A percentile compares a stretch with the other conserved stretches of the same genome.
Conservation (phyloP, 2,329 filamentous ascomycete genomes). For the Pseudogymnoascus sp. region DNA sequence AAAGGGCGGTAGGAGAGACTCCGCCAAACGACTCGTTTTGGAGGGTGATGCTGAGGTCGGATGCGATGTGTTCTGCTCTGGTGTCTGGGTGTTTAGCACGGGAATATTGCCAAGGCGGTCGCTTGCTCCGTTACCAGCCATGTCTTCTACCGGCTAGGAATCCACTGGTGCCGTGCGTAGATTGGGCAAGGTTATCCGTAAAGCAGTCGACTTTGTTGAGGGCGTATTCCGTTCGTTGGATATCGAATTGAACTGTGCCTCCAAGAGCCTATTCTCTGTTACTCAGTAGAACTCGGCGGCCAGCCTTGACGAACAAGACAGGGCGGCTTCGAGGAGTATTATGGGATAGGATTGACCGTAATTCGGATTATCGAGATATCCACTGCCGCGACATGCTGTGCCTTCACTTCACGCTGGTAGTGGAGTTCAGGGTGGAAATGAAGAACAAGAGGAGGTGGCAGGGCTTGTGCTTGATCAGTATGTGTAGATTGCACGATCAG, state of each 20-base stretch:
- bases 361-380: conserved; percentile 3
- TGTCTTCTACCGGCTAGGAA: neutral
- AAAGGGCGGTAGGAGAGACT: neutral
- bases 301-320: neutral
- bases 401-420: neutral
- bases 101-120: conserved; percentile 5
- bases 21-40: neutral
- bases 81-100: neutral
- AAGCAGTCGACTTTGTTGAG: neutral
- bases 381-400: conserved; percentile 4
- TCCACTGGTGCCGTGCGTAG: neutral
- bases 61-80: conserved; percentile 5
- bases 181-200: neutral
- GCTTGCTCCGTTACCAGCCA: conserved; percentile 3
- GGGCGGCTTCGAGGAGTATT: neutral
- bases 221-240: neutral
- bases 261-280: neutral
- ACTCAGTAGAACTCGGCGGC: neutral
- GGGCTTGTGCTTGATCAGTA: neutral
- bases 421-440: neutral
- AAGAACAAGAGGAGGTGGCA: neutral
- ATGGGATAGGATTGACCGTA: neutral
- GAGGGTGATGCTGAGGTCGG: neutral
- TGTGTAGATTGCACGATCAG: neutral
- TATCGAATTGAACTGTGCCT: neutral